Evolutionary conservation across 106 monocot species (phyloP).

Genomic region (Dendrobium huoshanense): DNA sequence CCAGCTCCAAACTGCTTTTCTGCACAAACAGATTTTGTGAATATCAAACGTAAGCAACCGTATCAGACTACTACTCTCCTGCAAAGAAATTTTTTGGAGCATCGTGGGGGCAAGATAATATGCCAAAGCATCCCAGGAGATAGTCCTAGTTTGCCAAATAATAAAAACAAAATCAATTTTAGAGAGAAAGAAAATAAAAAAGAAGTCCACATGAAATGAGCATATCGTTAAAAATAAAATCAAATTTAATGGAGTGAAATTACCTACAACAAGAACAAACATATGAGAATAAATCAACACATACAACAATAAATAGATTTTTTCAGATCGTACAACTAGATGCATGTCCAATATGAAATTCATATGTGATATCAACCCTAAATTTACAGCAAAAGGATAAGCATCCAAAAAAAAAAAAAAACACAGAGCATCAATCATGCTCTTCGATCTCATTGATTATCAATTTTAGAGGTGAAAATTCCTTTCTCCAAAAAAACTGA

Average conservation of each 20-base stretch:
- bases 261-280: too few species aligned
- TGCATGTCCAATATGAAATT: too few species aligned
- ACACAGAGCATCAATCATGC: not conserved
- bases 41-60: not conserved
- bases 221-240: not conserved
- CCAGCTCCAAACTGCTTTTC: not conserved
- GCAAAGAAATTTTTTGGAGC: not conserved
- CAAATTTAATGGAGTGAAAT: not conserved
- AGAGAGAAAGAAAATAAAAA: not conserved
- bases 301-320: too few species aligned
- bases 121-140: slow-evolving; percentile 2
- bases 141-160: not conserved
- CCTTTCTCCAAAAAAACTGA: not conserved
- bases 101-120: not conserved
- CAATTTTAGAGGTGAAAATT: not conserved
- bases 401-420: not conserved
- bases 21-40: not conserved
- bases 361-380: not conserved
- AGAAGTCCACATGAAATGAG: not conserved
- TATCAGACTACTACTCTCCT: not conserved
- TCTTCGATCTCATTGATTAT: not conserved
- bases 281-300: too few species aligned
- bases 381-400: not conserved
- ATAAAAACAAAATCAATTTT: not conserved
- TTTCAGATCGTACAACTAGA: too few species aligned